Evolutionary conservation across 1,284 basidiomycete genomes (phyloP).

Genomic region (Puccinia polysora): DNA sequence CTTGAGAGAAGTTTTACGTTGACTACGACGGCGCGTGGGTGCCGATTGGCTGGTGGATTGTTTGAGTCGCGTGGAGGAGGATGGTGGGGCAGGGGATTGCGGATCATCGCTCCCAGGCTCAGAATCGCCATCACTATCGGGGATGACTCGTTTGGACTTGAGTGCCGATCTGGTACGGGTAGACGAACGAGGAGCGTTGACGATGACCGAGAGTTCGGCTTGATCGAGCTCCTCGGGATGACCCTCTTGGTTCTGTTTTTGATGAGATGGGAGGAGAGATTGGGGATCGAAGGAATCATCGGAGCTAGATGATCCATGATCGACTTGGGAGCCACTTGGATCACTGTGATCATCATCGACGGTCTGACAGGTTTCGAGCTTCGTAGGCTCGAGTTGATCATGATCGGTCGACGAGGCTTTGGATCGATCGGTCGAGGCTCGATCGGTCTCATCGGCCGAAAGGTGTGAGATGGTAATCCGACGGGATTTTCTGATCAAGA

Average conservation of each 20-base stretch:
- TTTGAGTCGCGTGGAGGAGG: conserved; percentile 1
- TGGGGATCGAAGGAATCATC: not conserved
- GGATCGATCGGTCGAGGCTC: too few species aligned
- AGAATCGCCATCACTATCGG: conserved; percentile 22
- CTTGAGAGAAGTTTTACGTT: conserved; percentile 6
- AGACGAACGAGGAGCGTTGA: not conserved
- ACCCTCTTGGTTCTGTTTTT: too few species aligned
- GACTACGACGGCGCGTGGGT: conserved; percentile 2
- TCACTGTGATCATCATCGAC: too few species aligned
- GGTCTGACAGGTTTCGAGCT: too few species aligned
- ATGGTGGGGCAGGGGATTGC: not conserved
- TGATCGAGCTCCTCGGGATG: not conserved
- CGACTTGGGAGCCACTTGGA: too few species aligned
- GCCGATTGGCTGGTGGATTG: not conserved
- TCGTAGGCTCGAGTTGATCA: too few species aligned
- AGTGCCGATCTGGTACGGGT: not conserved
- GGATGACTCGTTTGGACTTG: conserved; percentile 17
- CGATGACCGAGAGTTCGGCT: not conserved
- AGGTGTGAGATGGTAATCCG: too few species aligned
- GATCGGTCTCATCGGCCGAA: not conserved
- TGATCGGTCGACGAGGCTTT: too few species aligned
- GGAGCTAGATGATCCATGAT: too few species aligned
- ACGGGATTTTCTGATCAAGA: too few species aligned
- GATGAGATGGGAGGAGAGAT: too few species aligned
- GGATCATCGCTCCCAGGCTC: not conserved